These are phyloP conservation scores for Penicillium sclerotiorum DNA, from an alignment of 2,329 filamentous ascomycete genomes.

Conservation along the genomic window DNA sequence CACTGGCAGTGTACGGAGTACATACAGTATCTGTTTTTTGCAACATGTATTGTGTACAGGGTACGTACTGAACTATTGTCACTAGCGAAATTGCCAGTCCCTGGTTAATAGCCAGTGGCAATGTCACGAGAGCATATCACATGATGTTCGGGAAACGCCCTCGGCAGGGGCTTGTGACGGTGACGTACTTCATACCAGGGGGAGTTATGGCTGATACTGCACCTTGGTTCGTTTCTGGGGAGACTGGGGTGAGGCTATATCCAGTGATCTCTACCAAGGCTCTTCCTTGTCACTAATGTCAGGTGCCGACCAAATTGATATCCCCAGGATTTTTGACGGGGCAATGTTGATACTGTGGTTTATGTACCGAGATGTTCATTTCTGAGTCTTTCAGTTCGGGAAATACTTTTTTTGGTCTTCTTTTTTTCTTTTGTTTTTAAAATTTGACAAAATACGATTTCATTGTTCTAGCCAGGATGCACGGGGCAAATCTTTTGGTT, in stretches of 20 bases:
- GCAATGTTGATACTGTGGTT: neutral
- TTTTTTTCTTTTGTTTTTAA: neutral
- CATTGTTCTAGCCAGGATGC: neutral
- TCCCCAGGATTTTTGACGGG: conserved; percentile 3
- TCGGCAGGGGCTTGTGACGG: conserved; percentile 20
- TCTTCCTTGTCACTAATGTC: conserved; percentile 8
- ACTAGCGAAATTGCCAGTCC: neutral
- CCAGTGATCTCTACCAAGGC: conserved; percentile 12
- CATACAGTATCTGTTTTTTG: neutral
- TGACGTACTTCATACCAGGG: conserved; percentile 10
- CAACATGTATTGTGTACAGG: neutral
- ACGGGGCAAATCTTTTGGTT: neutral
- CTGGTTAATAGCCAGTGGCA: conserved; percentile 11
- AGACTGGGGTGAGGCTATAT: conserved; percentile 7
- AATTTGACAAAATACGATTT: neutral
- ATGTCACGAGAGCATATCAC: conserved; percentile 21
- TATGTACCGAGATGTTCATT: neutral
- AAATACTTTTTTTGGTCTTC: too few species aligned
- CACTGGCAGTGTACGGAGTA: too few species aligned
- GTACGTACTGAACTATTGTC: conserved; percentile 3
- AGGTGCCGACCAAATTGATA: conserved; percentile 12
- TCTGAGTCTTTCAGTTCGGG: too few species aligned
- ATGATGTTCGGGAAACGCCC: conserved; percentile 17
- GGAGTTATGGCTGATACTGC: neutral
- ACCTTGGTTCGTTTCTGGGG: neutral